These are phyloP conservation scores for Ceratobasidium sp. DNA, from an alignment of 1,284 basidiomycete genomes.

Conservation along the genomic window DNA sequence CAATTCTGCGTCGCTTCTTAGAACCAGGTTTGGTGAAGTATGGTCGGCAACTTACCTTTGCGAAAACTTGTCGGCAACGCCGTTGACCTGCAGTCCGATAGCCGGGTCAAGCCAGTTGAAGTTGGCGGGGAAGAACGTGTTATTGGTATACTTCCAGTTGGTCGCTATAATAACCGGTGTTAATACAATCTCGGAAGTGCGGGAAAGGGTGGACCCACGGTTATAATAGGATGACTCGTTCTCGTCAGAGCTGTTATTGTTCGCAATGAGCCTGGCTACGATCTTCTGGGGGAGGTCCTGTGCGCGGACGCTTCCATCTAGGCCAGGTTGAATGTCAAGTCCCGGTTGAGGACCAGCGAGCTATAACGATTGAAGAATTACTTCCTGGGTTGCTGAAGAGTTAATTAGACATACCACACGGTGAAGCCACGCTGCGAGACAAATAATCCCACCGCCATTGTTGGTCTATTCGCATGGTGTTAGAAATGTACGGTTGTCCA, in stretches of 20 bases:
- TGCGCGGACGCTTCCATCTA: constrained; percentile 29
- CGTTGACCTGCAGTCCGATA: constrained; percentile 14
- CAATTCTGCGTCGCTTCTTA: background rate
- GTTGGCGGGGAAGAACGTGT: constrained; percentile 4
- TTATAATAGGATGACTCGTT: background rate
- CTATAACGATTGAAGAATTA: background rate
- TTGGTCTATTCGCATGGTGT: constrained; percentile 57
- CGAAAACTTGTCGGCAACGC: constrained; percentile 12
- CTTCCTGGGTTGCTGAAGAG: background rate
- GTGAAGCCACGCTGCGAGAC: constrained; percentile 31
- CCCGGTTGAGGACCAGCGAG: constrained; percentile 33
- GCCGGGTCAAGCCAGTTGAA: constrained; percentile 32
- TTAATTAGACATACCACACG: constrained; percentile 5
- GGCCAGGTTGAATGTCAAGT: constrained; percentile 9
- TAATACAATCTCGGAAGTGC: background rate
- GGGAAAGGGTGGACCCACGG: background rate
- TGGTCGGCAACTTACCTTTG: constrained; percentile 9
- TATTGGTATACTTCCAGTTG: background rate
- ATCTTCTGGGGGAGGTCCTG: constrained; percentile 26
- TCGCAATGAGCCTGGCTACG: constrained; percentile 1
- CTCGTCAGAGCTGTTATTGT: background rate
- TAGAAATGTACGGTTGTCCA: too few species aligned
- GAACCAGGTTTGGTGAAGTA: background rate
- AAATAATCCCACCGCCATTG: constrained; percentile 60
- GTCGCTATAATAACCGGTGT: background rate